Evolutionary conservation across 768 basidiomycete genomes (phyloP).

Genomic region (Candolleomyces efflorescens): DNA sequence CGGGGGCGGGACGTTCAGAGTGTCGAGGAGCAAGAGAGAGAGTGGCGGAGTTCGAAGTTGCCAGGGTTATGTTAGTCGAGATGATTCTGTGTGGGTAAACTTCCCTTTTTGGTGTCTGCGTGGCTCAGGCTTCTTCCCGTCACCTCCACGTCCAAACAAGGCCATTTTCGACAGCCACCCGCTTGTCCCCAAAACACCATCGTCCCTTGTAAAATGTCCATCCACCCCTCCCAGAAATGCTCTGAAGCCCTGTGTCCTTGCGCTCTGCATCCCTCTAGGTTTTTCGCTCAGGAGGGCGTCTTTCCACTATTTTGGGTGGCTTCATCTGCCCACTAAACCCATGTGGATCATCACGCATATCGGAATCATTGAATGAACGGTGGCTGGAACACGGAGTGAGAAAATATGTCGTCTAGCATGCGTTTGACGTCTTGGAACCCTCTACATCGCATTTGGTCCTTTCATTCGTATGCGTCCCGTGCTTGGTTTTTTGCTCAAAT

Average conservation of each 20-base stretch:
- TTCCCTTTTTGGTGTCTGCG: conserved; percentile 14
- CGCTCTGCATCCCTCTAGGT: neutral
- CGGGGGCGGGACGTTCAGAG: conserved; percentile 22
- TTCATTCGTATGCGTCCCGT: neutral
- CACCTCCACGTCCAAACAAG: conserved; percentile 12
- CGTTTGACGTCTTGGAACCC: no score
- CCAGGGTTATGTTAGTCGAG: conserved; percentile 41
- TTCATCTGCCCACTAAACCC: conserved; percentile 6
- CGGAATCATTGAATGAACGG: neutral
- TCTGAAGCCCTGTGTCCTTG: neutral
- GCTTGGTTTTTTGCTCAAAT: neutral
- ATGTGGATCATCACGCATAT: conserved; percentile 5
- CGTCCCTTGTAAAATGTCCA: neutral
- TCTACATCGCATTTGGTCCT: neutral
- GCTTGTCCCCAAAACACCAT: neutral
- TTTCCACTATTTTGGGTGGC: conserved; percentile 2
- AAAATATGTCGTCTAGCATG: no score
- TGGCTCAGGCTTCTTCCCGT: conserved; percentile 13
- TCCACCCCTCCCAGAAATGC: neutral
- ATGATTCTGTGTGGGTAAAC: conserved; percentile 44
- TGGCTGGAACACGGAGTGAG: neutral
- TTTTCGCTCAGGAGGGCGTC: neutral
- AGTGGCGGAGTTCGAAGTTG: conserved; percentile 43
- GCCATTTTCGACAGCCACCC: neutral
- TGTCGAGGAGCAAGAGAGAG: conserved; percentile 40